Conservation (phyloP, 306 rosid genomes). For the Heteromeles arbutifolia region DNA sequence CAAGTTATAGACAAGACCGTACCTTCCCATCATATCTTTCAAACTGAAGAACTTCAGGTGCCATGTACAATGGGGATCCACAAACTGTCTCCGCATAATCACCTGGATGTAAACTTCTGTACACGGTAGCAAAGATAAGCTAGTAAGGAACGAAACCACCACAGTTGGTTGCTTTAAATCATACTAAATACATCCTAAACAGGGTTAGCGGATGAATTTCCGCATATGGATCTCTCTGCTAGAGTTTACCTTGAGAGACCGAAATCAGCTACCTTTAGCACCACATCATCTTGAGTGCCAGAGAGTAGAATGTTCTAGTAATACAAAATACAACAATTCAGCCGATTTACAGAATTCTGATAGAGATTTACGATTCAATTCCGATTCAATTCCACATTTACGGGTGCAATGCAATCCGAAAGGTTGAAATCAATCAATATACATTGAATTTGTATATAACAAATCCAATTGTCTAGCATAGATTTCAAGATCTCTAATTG, state of each 20-base stretch:
- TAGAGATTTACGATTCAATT: too few species aligned
- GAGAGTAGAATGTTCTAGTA: constrained; percentile 53
- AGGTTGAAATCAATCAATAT: too few species aligned
- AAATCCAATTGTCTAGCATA: too few species aligned
- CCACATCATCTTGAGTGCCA: constrained; percentile 27
- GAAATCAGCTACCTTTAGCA: constrained; percentile 58
- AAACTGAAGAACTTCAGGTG: constrained; percentile 65
- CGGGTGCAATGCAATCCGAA: too few species aligned
- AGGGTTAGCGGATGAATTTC: background rate
- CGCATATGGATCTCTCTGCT: background rate
- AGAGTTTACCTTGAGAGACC: constrained; percentile 60
- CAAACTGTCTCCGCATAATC: constrained; percentile 54
- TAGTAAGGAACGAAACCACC: background rate
- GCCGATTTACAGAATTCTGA: too few species aligned
- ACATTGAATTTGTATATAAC: too few species aligned
- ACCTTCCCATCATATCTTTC: constrained; percentile 53
- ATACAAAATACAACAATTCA: background rate
- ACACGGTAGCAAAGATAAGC: background rate
- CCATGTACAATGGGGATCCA: constrained; percentile 60
- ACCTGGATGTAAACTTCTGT: constrained; percentile 32
- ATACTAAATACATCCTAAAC: background rate
- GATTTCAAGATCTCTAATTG: too few species aligned
- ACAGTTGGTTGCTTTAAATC: background rate
- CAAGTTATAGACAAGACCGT: background rate
- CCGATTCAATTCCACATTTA: too few species aligned